Base-by-base conservation (phyloP, 345 rosid species). In the Eutrema yunnanense region DNA sequence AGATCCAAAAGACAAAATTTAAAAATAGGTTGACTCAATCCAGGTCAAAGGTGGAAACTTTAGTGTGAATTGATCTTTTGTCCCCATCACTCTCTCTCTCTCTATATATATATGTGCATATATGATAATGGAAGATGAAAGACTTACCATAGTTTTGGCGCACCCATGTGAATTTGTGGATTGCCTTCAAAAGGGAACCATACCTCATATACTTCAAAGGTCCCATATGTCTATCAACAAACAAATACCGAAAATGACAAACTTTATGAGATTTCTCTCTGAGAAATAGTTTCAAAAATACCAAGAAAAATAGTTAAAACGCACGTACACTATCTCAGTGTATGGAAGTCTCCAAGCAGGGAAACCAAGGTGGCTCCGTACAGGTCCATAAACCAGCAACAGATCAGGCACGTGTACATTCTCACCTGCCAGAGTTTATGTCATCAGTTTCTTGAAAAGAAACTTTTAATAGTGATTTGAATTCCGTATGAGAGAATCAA, bases 311-410 rank as follows among this genome's bases (percentile, higher is more conserved):
- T 55, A 49, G 56, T 38, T 38, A 26, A 19, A 50, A 71, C 84
- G 50, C 27, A 81, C 90, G 59, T 72, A 92, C 97, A 85, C 65
- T 60, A 95, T 90, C 92, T 95, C 98, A 1, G 98, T 86, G 58
- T 90, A 95, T 64, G 86, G 87, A 58, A 92, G 80, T 84, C 97
- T 83, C 99, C 99, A 92, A 5, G 96, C 86, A 8, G 99, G 98
- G 76, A 95, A 95, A 73, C 99, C 99, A 22, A 82, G 84, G 73
- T 90, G 96, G 81, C 96, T 87, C 82, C 96, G 85, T 55, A 80
- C 83, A 44, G 96, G 96, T 74, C 92, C 99, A 83, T 88, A 90
- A 74, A 92, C 89, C 50, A 95, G 82, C 38, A 92, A 72, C 59
- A 95, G 86, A 73, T 92, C 96, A 37, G 96, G 98, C 14, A 85